These are phyloP conservation scores for Colletotrichum sp. DNA, from an alignment of 2,329 filamentous ascomycete genomes.

Conservation along the genomic window DNA sequence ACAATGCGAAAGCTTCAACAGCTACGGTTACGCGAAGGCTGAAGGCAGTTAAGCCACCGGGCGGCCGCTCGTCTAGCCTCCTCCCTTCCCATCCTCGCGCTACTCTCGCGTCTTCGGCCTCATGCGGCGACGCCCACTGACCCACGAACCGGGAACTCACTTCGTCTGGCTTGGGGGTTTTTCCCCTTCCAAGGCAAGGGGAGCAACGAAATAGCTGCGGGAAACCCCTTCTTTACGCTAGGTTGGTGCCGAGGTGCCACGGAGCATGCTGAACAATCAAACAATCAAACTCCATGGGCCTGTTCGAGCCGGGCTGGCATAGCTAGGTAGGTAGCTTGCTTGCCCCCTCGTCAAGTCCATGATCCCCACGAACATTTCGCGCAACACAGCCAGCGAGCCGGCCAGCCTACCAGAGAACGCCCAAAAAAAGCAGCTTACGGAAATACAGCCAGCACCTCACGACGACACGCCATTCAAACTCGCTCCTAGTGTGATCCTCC, in stretches of 20 bases:
- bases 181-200: not conserved
- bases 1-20: not conserved
- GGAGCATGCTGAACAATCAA: not conserved
- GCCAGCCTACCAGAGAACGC: not conserved
- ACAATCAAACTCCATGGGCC: not conserved
- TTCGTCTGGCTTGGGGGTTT: not conserved
- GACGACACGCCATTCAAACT: not conserved
- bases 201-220: not conserved
- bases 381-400: not conserved
- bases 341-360: not conserved
- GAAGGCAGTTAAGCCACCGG: slow-evolving; percentile 11
- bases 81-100: not conserved
- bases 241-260: not conserved
- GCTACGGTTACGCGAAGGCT: not conserved
- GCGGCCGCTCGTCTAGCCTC: slow-evolving; percentile 5
- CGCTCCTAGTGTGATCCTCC: not conserved
- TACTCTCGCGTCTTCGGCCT: slow-evolving; percentile 14
- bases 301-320: not conserved
- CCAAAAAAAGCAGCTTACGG: not conserved
- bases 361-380: not conserved
- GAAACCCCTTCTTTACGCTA: not conserved
- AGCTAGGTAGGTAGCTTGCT: not conserved
- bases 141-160: slow-evolving; percentile 5
- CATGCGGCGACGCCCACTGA: slow-evolving; percentile 11
- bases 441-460: not conserved